These are phyloP conservation scores for Moricandia moricandioides DNA, from an alignment of 345 rosid species.

Conservation along the genomic window DNA sequence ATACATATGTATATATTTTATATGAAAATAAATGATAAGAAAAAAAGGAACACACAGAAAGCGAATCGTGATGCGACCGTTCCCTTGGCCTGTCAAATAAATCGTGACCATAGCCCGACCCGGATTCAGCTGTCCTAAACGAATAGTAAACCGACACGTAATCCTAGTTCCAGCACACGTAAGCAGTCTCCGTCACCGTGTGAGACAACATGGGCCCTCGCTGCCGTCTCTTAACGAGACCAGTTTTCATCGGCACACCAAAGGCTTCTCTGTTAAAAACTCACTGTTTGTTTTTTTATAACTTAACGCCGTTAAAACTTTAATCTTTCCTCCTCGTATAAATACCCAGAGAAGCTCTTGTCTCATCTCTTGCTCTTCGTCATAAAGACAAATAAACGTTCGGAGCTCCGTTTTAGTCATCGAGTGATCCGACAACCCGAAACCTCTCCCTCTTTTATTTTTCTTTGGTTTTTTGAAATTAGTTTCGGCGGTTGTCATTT, in stretches of 20 bases:
- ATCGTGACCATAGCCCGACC: conserved; percentile 42
- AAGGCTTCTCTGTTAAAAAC: conserved; percentile 42
- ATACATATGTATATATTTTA: background rate
- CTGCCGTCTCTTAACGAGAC: conserved; percentile 50
- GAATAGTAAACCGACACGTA: conserved; percentile 43
- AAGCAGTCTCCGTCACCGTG: conserved; percentile 47
- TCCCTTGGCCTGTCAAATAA: conserved; percentile 37
- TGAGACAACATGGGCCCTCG: conserved; percentile 51
- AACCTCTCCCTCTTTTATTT: conserved; percentile 13
- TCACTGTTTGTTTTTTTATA: conserved; percentile 38
- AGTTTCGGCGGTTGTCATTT: background rate
- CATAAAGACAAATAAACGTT: background rate
- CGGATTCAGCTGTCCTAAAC: conserved; percentile 34
- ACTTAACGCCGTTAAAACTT: conserved; percentile 42
- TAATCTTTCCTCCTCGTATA: conserved; percentile 37
- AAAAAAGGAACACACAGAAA: conserved; percentile 21
- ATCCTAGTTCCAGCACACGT: conserved; percentile 40
- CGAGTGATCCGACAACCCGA: conserved; percentile 33
- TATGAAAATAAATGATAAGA: background rate
- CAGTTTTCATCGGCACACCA: conserved; percentile 31
- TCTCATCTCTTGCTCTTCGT: conserved; percentile 28
- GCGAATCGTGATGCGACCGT: conserved; percentile 47
- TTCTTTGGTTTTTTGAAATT: background rate
- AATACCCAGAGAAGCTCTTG: conserved; percentile 34
- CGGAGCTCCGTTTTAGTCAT: conserved; percentile 38